Percentiles rank a stretch among this genome's conserved stretches.
Evolutionary conservation across 163 green algal species (phyloP).

Genomic region (Chlamydomonas reinhardtii): DNA sequence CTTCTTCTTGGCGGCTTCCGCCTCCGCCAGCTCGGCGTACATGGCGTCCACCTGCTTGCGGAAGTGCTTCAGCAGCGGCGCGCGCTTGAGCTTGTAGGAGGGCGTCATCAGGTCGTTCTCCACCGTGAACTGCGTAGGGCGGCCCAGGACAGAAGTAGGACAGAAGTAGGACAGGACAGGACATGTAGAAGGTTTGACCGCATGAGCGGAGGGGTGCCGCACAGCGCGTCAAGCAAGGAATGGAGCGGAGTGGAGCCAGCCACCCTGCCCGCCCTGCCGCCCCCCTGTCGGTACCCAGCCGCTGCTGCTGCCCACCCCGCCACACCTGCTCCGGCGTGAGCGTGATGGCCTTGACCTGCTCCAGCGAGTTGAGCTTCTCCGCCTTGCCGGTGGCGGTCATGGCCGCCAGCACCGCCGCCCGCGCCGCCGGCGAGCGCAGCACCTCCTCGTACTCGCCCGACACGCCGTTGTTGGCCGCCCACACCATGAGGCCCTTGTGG

Average conservation of each 20-base stretch:
- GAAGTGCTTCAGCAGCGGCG: constrained; percentile 89
- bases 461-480: constrained; percentile 28
- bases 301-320: background rate
- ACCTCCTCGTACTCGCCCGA: background rate
- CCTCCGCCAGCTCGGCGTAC: constrained; percentile 53
- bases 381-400: constrained; percentile 47
- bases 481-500: constrained; percentile 43
- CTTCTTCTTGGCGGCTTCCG: too few species aligned
- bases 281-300: too few species aligned
- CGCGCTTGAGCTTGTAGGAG: constrained; percentile 95
- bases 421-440: background rate
- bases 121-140: constrained; percentile 80
- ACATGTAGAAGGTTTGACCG: too few species aligned
- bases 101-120: constrained; percentile 94
- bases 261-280: too few species aligned
- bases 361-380: constrained; percentile 65
- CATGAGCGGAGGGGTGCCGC: too few species aligned
- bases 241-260: too few species aligned
- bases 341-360: constrained; percentile 76
- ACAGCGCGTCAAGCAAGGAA: too few species aligned
- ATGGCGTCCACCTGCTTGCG: constrained; percentile 55
- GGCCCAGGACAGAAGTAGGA: too few species aligned
- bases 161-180: too few species aligned
- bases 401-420: constrained; percentile 40
- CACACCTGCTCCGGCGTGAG: constrained; percentile 68